Base-by-base conservation (phyloP, 1,284 basidiomycete genomes). In the Ganoderma lucidum region DNA sequence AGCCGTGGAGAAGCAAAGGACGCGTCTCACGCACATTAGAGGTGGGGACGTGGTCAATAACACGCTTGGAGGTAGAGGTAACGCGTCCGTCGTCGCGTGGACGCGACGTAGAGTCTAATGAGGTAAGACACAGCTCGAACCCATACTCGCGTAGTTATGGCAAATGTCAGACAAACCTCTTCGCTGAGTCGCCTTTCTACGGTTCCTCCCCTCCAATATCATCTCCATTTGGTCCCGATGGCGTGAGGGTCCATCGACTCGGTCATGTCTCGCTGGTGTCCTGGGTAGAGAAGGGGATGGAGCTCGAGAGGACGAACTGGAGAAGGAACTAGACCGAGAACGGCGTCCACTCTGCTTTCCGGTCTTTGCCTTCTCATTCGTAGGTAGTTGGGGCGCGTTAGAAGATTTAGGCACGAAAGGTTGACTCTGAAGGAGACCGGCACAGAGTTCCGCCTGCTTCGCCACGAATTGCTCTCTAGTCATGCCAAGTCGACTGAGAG, bases 171-270 rank as follows among this genome's bases (percentile, higher is more conserved):
- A 73, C 76, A 44, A 62, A 78, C 78, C 74, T 71, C 75, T 71
- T 59, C 75, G 87, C 63, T 86, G 87, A 69, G 80, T 86, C 74
- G 83, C 86, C 68, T 80, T 86, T 70, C 85, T 86, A 72, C 78
- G 79, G 67, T 86, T 86, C 80, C 91, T 89, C 58, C 88, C 85
- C 77, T 93, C 91, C 69, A 93, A 85, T 32, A 93, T 87, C 79
- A 87, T 81, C 72, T 93, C 89, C 91, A 93, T 93, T 75, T 85
- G 91, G 71, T 89, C 89, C 77, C 87, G 86, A 39, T 85, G 87
- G 28, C 89, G 86, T n/a, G 86, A 80, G 67, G 28, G 76, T 92
- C 90, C 55, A 79, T 73, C 19, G 86, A 86, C 74, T 90, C 91
- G 1, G 84, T 79, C 78, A 91, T 91, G 72, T 14, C 39, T 61